Evolutionary conservation across 495 filamentous ascomycete species (phyloP), one percentile per base, ranked within the genome.

Genomic region (Aspergillus asperescens): DNA sequence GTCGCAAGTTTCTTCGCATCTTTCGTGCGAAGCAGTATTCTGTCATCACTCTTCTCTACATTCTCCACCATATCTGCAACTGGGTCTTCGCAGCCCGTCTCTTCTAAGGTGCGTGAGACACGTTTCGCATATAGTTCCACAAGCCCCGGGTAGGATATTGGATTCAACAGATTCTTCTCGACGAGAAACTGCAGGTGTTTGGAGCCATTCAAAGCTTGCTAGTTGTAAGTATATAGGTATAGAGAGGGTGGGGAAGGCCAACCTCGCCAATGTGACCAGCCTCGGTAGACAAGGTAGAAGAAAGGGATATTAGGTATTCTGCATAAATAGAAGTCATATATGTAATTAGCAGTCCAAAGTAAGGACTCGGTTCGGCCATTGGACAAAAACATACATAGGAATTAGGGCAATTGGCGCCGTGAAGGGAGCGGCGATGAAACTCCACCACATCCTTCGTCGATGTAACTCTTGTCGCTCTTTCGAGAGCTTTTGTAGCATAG

Each of bases 251-350:
- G 18, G 29, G 29, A 31, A 24, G 48, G 63, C 75, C 50, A 50
- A 80, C 80, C 80, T 70, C 80, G 76, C 77, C 81, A 85, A 68
- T 87, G 83, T 48, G 82, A 85, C 69, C 76, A 86, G 55, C 81
- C 81, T 59, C 93, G 78, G 69, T 94, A 99, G 1, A 77, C 79
- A 15, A 96, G 75, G 63, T 97, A 99, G 74, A 97, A 96, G 74
- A 97, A 97, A 20, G 93, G 93, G n/a, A 98, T 76, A 64, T 96
- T 96, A 7, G 91, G 91, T 55, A 96, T 74, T 38, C 90, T 60
- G 34, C 16, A 25, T 9, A n/a, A n/a, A n/a, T n/a, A n/a, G n/a
- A n/a, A n/a, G n/a, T n/a, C n/a, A n/a, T n/a, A 13, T 9, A 27
- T 19, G 20, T 24, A 18, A 20, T 66, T 58, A 58, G 57, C 37